Percentiles rank a stretch among this genome's conserved stretches.
phyloP scores from a whole-genome alignment of 768 basidiomycete species.

The Mycena metata region DNA sequence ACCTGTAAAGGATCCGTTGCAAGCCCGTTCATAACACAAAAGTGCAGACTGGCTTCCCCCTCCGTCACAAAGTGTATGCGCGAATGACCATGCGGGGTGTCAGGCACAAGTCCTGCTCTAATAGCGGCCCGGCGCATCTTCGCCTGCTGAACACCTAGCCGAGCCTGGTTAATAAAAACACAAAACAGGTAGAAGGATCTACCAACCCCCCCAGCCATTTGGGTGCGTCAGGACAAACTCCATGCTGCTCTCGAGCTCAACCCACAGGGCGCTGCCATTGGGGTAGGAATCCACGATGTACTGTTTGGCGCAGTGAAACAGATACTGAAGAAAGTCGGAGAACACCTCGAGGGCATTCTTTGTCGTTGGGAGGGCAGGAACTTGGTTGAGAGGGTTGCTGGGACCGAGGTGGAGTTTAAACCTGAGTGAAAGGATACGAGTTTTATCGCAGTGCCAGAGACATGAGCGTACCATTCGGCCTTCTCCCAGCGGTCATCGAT shows the following conservation, averaged over 20 bases:
- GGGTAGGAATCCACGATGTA: neutral
- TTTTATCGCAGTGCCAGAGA: slow-evolving; percentile 12
- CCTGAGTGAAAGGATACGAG: neutral
- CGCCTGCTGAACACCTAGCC: slow-evolving; percentile 60
- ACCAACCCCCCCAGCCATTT: slow-evolving; percentile 69
- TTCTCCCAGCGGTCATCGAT: slow-evolving; percentile 60
- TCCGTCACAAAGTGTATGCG: slow-evolving; percentile 71
- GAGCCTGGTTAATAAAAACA: no score
- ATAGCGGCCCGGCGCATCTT: slow-evolving; percentile 69
- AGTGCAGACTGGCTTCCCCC: slow-evolving; percentile 74
- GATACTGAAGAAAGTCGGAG: neutral
- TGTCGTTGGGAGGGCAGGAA: neutral
- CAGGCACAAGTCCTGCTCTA: slow-evolving; percentile 62
- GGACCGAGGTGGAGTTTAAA: neutral
- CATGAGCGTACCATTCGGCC: slow-evolving; percentile 58
- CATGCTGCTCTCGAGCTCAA: slow-evolving; percentile 48
- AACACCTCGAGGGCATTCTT: neutral
- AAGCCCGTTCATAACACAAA: slow-evolving; percentile 63
- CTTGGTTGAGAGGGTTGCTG: slow-evolving; percentile 44
- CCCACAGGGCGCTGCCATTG: slow-evolving; percentile 42
- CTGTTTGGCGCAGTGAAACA: neutral
- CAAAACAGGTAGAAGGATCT: no score
- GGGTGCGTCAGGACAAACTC: slow-evolving; percentile 61
- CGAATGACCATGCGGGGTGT: slow-evolving; percentile 52
- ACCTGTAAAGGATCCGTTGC: slow-evolving; percentile 54